Base-by-base conservation (phyloP, 1,284 basidiomycete genomes). In the Puccinia polysora region DNA sequence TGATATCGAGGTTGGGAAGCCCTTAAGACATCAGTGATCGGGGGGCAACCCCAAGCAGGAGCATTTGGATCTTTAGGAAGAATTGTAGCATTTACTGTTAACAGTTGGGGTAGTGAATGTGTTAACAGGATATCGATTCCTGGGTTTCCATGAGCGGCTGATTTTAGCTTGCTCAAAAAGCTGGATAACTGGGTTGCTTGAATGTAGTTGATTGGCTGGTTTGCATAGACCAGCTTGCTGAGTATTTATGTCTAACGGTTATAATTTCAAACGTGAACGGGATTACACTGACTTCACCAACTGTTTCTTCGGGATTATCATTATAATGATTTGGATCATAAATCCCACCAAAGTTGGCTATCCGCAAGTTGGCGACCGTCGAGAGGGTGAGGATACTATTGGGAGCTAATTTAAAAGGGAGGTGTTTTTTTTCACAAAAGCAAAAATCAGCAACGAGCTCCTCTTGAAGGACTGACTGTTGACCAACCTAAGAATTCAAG, bases 91-190 rank as follows among this genome's bases (percentile, higher is more conserved):
- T 73, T 52, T 14, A 58, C 20, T 1, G 70, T 73, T n/a, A 73
- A 45, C 7, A 47, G 32, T 23, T 73, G 70, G 12, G 70, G 70
- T 28, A 73, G 36, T 23, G 70, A 56, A 56, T 64, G 60, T 30
- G 70, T 65, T 18, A 73, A 47, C 4, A 73, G 70, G 32, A 73
- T 64, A 36, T 73, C 70, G 23, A 73, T 73, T 10, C 49, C 36
- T 14, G 14, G 32, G 40, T 55, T 40, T n/a, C 58, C 43, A 25
- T 40, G 53, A 18, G 43, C n/a, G 47, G 30, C 38, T 3, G 69
- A 28, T 30, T 63, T 63, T 6, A 71, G 15, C 25, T 71, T 71
- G 6, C 34, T 55, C 36, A 71, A 25, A 50, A 71, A 71, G 7
- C 20, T 63, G 1, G 45, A 43, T 1, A 71, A 59, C n/a, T 52